These are phyloP conservation scores for Dentipellis sp. DNA, from an alignment of 768 basidiomycete genomes.

Conservation along the genomic window DNA sequence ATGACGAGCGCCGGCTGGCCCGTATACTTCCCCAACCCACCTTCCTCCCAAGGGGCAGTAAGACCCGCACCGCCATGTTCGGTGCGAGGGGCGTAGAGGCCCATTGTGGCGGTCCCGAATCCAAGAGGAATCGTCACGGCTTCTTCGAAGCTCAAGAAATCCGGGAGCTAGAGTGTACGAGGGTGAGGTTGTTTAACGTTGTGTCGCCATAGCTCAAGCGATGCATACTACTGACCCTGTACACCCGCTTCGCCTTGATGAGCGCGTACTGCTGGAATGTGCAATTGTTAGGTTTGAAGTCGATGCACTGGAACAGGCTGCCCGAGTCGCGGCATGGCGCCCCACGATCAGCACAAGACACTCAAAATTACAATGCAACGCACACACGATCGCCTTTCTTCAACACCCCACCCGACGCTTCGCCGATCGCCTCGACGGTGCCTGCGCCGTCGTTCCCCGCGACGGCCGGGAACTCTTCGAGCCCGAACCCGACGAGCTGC, in stretches of 20 bases:
- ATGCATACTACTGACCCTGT: too few species aligned
- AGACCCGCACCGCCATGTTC: not conserved
- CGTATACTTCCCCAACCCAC: constrained; percentile 2
- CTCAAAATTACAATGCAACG: not conserved
- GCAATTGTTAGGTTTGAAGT: not conserved
- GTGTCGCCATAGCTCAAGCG: too few species aligned
- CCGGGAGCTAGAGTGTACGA: constrained; percentile 10
- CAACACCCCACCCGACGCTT: not conserved
- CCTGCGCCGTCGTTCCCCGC: constrained; percentile 9
- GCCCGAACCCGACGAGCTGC: not conserved
- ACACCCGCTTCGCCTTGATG: constrained; percentile 5
- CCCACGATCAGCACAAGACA: not conserved
- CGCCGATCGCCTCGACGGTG: not conserved
- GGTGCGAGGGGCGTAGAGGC: constrained; percentile 10
- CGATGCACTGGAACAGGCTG: constrained; percentile 3
- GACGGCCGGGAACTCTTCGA: constrained; percentile 12
- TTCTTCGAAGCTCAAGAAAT: constrained; percentile 12
- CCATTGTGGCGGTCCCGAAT: constrained; percentile 17
- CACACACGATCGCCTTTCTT: not conserved
- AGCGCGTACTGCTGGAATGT: constrained; percentile 14
- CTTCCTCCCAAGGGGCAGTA: constrained; percentile 6
- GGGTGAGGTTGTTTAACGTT: not conserved
- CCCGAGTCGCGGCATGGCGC: too few species aligned
- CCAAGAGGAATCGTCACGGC: constrained; percentile 18
- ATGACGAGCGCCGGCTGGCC: constrained; percentile 9